phyloP scores from a whole-genome alignment of 2,329 filamentous ascomycete species.

The Tolypocladium paradoxum region DNA sequence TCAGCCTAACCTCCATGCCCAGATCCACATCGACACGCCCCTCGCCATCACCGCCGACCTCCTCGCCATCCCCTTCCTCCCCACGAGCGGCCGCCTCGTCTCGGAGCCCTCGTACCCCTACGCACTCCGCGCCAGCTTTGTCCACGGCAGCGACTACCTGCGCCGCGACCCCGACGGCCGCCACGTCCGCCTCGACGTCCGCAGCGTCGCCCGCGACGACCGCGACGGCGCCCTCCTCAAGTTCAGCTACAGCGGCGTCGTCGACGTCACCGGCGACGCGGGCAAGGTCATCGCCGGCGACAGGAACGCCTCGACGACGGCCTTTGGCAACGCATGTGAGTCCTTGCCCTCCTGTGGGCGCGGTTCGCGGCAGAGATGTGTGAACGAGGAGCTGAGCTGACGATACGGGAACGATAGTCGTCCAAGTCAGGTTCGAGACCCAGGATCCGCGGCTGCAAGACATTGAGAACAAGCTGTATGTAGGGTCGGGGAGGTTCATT shows the following conservation, averaged over 20 bases:
- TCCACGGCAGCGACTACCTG: slow-evolving; percentile 29
- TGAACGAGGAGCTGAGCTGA: background rate
- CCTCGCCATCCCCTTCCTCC: slow-evolving; percentile 22
- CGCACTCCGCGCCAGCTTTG: slow-evolving; percentile 23
- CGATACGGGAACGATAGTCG: background rate
- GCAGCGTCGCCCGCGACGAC: slow-evolving; percentile 19
- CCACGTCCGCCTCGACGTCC: slow-evolving; percentile 26
- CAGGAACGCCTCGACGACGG: slow-evolving; percentile 24
- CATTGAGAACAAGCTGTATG: slow-evolving; percentile 27
- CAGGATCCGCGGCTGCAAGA: background rate
- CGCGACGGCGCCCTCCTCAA: slow-evolving; percentile 18
- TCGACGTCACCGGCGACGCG: slow-evolving; percentile 21
- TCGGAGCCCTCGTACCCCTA: slow-evolving; percentile 25
- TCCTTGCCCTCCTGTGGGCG: background rate
- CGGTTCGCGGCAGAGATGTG: background rate
- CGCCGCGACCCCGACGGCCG: slow-evolving; percentile 25
- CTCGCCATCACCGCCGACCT: slow-evolving; percentile 20
- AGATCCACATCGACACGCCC: slow-evolving; percentile 16
- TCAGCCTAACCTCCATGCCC: background rate
- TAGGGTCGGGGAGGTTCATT: slow-evolving; percentile 29
- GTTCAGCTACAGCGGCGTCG: slow-evolving; percentile 27
- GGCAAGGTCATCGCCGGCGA: slow-evolving; percentile 21
- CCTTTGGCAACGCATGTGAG: background rate
- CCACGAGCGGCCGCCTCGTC: slow-evolving; percentile 18
- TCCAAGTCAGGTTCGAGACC: background rate